Base-by-base conservation (phyloP, 805 yeast genomes). In the Cyberlindnera subsufficiens region DNA sequence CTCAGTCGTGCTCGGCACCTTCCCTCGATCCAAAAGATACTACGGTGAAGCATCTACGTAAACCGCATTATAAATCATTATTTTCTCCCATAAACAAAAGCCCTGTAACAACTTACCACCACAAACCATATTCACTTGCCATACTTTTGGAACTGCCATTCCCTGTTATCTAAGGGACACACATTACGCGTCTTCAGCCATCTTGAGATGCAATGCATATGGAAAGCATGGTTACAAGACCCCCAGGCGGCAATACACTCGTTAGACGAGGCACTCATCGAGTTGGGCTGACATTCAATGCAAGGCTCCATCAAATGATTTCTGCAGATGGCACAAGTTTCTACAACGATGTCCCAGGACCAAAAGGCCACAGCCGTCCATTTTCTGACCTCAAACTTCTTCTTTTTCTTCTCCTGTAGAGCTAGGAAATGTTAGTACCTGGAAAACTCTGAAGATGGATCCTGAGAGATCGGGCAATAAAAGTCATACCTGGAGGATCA, bases 301-400 rank as follows among this genome's bases (percentile, higher is more conserved):
- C 99, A 93, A 15, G 93, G 93, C 58, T 93, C 99, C 99, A 93
- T 93, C 53, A 93, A 75, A 65, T 91, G 97, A 65, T 91, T 93
- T 61, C 98, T 77, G 74, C 99, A 93, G 61, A 93, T 93, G 32
- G 99, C 98, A 71, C 99, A 93, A 42, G 87, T 88, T 51, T 95
- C 99, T 42, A 88, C 91, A 30, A 81, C 91, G 47, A 88, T 85
- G 66, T 88, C 96, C 99, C 99, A 93, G 0, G 97, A 88, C 99
- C 99, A 93, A 61, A 93, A 88, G n/a, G 98, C 98, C 38, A 93
- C 99, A 0, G 98, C 98, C 13, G 96, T 89, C 98, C 99, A 91
- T 70, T 90, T 93, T 61, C 88, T 86, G 33, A 93, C 90, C 61
- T 91, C 97, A 56, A 93, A 90, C 55, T 86, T 75, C 62, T 86